Evolutionary conservation across 208 protist species (phyloP).

Genomic region (Balamuthia mandrillaris): DNA sequence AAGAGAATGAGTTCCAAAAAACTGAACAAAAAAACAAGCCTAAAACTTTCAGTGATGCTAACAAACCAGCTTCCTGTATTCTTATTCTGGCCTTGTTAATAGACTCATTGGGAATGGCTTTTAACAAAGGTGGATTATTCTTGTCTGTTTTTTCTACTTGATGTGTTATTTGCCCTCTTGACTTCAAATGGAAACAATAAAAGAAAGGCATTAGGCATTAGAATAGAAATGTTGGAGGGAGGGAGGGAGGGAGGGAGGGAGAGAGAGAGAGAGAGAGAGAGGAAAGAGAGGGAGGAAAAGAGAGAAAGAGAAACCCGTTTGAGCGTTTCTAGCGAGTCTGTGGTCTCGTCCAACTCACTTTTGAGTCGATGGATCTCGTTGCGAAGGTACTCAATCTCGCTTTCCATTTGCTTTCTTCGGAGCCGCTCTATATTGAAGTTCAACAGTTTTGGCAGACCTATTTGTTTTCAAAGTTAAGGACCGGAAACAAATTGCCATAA

Average conservation of each 20-base stretch:
- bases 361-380: constrained; percentile 24
- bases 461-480: not conserved
- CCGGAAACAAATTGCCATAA: not conserved
- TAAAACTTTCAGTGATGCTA: not conserved
- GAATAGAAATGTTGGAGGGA: too few relatives aligned
- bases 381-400: constrained; percentile 20
- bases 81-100: not conserved
- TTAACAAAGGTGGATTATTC: not conserved
- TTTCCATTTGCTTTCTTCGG: constrained; percentile 19
- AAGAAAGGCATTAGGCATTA: too few relatives aligned
- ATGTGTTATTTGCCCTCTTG: not conserved
- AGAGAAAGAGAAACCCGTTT: not conserved
- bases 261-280: too few relatives aligned
- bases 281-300: too few relatives aligned
- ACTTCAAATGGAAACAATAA: too few relatives aligned
- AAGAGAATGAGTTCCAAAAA: not conserved
- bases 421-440: constrained; percentile 31
- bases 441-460: not conserved
- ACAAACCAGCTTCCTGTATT: not conserved
- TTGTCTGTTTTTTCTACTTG: not conserved
- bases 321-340: not conserved
- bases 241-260: too few relatives aligned
- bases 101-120: not conserved
- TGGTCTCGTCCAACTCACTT: not conserved
- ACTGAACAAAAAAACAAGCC: not conserved